Conservation (phyloP, 2,329 filamentous ascomycete genomes). For the Geosmithia flava region DNA sequence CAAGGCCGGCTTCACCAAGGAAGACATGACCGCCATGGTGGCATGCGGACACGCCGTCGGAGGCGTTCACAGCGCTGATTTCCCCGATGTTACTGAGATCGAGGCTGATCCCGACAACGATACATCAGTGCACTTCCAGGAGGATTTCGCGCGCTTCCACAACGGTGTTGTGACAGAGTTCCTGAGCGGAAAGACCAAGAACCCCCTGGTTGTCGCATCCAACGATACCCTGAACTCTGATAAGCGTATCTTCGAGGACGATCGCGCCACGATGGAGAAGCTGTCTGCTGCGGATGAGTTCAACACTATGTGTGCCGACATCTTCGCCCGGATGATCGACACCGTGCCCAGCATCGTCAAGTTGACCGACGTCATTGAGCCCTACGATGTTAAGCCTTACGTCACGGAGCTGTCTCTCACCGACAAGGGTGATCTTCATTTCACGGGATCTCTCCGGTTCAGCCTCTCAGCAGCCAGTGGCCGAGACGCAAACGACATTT, state of each 20-base stretch:
- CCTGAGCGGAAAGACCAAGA: slow-evolving; percentile 22
- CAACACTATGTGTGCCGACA: slow-evolving; percentile 13
- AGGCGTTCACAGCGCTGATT: slow-evolving; percentile 30
- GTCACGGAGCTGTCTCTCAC: slow-evolving; percentile 10
- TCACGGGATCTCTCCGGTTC: slow-evolving; percentile 17
- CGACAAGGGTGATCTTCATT: slow-evolving; percentile 13
- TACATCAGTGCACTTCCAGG: slow-evolving; percentile 18
- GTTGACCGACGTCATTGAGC: slow-evolving; percentile 14
- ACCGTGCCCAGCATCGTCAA: slow-evolving; percentile 15
- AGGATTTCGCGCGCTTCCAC: slow-evolving; percentile 18
- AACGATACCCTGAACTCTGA: slow-evolving; percentile 26
- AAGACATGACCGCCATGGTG: slow-evolving; percentile 21
- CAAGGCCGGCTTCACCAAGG: slow-evolving; percentile 13
- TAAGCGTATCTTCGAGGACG: slow-evolving; percentile 27
- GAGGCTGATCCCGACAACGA: slow-evolving; percentile 13
- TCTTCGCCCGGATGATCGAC: slow-evolving; percentile 18
- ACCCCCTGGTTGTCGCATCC: slow-evolving; percentile 25
- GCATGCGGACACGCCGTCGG: slow-evolving; percentile 19
- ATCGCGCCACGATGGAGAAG: slow-evolving; percentile 25
- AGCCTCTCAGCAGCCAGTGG: slow-evolving; percentile 5
- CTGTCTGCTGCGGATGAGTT: slow-evolving; percentile 22
- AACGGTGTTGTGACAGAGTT: slow-evolving; percentile 28
- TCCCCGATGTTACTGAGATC: slow-evolving; percentile 13
- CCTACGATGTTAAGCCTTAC: slow-evolving; percentile 16
- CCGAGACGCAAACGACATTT: slow-evolving; percentile 8